phyloP scores from a whole-genome alignment of 768 basidiomycete species.

The Candolleomyces aberdarensis region DNA sequence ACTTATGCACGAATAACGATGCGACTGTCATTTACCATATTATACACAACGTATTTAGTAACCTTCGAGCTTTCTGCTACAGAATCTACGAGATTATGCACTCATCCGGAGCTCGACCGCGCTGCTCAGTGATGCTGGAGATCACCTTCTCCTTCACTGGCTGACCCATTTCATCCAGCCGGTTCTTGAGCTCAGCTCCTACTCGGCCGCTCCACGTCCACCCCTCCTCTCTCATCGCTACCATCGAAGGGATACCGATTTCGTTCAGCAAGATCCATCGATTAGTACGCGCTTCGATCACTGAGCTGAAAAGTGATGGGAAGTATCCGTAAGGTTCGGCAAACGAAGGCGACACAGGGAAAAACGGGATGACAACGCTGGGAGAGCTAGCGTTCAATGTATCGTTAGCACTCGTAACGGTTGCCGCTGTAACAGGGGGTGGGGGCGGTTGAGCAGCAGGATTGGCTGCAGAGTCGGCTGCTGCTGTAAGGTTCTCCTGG shows the following conservation, averaged over 20 bases:
- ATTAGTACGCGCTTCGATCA: not conserved
- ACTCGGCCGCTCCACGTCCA: not conserved
- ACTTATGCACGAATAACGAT: too few species aligned
- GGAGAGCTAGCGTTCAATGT: not conserved
- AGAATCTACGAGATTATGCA: too few species aligned
- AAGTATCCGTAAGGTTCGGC: not conserved
- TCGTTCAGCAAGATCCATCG: not conserved
- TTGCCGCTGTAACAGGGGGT: not conserved
- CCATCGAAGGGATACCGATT: not conserved
- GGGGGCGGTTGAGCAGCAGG: not conserved
- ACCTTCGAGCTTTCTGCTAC: too few species aligned
- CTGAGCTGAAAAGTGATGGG: not conserved
- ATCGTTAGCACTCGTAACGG: not conserved
- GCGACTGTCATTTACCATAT: too few species aligned
- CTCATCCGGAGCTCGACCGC: too few species aligned
- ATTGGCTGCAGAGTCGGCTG: not conserved
- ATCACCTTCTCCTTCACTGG: too few species aligned
- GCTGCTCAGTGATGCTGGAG: too few species aligned
- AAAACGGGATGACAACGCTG: not conserved
- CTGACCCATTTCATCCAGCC: too few species aligned
- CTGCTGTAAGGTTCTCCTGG: not conserved
- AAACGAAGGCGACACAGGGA: not conserved
- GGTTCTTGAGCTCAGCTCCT: too few species aligned
- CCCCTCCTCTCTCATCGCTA: constrained; percentile 1
- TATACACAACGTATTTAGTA: too few species aligned